A percentile compares a stretch with the other conserved stretches of the same genome.
Conservation (phyloP, 176 grass and related monocot species). For the Oryza glaberrima region DNA sequence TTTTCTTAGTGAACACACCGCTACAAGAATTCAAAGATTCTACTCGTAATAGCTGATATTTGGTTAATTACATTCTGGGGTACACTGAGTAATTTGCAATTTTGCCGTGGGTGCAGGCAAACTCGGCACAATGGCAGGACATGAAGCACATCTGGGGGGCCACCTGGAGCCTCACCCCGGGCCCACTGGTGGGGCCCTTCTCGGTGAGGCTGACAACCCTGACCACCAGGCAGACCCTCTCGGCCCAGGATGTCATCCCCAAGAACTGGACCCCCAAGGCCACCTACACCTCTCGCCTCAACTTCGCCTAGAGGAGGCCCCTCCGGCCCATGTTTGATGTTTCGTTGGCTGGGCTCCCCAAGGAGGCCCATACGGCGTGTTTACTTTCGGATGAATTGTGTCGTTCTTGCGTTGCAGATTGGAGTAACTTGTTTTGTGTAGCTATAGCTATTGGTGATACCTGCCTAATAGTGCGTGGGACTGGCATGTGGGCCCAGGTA, state of each 20-base stretch:
- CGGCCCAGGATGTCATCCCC: constrained; percentile 87
- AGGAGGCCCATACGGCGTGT: not conserved
- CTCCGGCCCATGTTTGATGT: not conserved
- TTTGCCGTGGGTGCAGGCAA: constrained; percentile 46
- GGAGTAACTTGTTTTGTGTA: not conserved
- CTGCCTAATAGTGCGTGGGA: not conserved
- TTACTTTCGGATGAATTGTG: not conserved
- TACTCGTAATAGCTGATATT: no score
- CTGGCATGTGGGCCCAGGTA: constrained; percentile 23
- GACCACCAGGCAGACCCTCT: constrained; percentile 66
- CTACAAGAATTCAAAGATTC: no score
- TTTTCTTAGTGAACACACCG: not conserved
- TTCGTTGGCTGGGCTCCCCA: not conserved
- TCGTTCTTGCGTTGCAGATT: not conserved
- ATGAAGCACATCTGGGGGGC: constrained; percentile 97
- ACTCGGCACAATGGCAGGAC: constrained; percentile 73
- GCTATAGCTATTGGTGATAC: no score
- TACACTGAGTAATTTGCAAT: not conserved
- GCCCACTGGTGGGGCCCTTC: constrained; percentile 77
- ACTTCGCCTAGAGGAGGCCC: constrained; percentile 50
- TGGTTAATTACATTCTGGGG: no score
- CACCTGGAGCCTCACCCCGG: constrained; percentile 79
- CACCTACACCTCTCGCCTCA: constrained; percentile 94
- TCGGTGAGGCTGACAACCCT: constrained; percentile 81
- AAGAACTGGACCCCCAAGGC: constrained; percentile 89